Conservation (phyloP, 2,329 filamentous ascomycete genomes). For the Saccharata proteae region DNA sequence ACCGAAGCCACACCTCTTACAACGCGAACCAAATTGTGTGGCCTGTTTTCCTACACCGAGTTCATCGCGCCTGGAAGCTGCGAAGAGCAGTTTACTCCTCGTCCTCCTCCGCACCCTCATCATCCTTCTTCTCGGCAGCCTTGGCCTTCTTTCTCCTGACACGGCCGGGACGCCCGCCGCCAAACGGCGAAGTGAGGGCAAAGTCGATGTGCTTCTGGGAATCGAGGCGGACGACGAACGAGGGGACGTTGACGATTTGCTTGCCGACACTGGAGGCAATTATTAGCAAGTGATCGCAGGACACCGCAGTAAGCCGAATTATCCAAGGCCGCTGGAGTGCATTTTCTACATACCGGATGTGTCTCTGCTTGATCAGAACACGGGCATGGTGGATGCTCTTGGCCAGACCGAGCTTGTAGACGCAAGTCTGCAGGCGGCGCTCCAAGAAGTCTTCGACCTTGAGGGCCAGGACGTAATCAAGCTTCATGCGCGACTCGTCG, state of each 20-base stretch:
- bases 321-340: slow-evolving; percentile 5
- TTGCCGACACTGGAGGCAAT: slow-evolving; percentile 65
- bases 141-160: slow-evolving; percentile 99
- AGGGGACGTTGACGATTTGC: slow-evolving; percentile 99
- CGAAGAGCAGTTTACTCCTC: slow-evolving; percentile 42
- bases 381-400: slow-evolving; percentile 99
- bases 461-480: slow-evolving; percentile 99
- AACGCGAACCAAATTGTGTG: slow-evolving; percentile 5
- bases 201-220: slow-evolving; percentile 99
- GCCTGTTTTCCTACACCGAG: slow-evolving; percentile 3
- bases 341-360: slow-evolving; percentile 60
- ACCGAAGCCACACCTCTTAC: background rate
- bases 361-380: slow-evolving; percentile 98
- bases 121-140: slow-evolving; percentile 77
- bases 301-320: background rate
- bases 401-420: slow-evolving; percentile 99
- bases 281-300: slow-evolving; percentile 1
- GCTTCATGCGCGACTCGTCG: slow-evolving; percentile 99
- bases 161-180: slow-evolving; percentile 92
- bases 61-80: too few species aligned
- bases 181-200: slow-evolving; percentile 91
- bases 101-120: slow-evolving; percentile 74
- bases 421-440: slow-evolving; percentile 98
- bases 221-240: slow-evolving; percentile 98
- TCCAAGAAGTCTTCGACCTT: slow-evolving; percentile 99